Evolutionary conservation across 352 stramenopile genomes (phyloP), one percentile per base, ranked within the genome.

Genomic region (Globisporangium middletonii): DNA sequence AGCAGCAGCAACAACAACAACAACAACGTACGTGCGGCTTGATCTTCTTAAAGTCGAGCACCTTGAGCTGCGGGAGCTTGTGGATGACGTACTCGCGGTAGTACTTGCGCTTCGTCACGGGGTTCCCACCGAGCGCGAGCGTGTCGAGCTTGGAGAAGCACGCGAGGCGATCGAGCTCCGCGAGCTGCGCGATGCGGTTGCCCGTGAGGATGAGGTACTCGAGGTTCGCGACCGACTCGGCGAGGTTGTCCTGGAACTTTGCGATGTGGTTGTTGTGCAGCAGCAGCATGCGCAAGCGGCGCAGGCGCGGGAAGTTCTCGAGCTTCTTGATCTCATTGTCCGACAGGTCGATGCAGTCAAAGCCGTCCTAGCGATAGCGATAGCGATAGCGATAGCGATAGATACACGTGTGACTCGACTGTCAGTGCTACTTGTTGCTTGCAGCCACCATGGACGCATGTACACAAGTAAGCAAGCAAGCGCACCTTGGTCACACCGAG

Each of bases 251-350:
- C 54, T 88, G 75, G 59, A 98, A 89, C 61, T 88, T 86, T 47
- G 74, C 67, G 56, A 98, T 86, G 70, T 95, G 74, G 64, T 98
- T 98, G 77, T 97, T 97, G 67, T 95, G 83, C 45, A 97, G 64
- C 38, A 98, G 69, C 58, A 98, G 67, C 75, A 93, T 96, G n/a
- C 83, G 89, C 49, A 98, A 71, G 16, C 92, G 77, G 37, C 75
- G 75, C 55, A 96, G 78, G 3, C 82, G 71, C 50, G 92, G 92
- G 56, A 98, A 97, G 77, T 97, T 97, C 70, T 97, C 93, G 1
- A 98, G 71, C 67, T 91, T 96, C 67, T 96, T 95, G 59, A 98
- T 93, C 64, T 98, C 90, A 65, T 98, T 98, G 69, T 98, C 93
- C 61, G 84, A 95, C 33, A 98, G 72, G 60, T 98, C 93, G 43